Evolutionary conservation across 2,329 filamentous ascomycete species (phyloP), one percentile per base, ranked within the genome.

Genomic region (Aspergillus tubingensis): DNA sequence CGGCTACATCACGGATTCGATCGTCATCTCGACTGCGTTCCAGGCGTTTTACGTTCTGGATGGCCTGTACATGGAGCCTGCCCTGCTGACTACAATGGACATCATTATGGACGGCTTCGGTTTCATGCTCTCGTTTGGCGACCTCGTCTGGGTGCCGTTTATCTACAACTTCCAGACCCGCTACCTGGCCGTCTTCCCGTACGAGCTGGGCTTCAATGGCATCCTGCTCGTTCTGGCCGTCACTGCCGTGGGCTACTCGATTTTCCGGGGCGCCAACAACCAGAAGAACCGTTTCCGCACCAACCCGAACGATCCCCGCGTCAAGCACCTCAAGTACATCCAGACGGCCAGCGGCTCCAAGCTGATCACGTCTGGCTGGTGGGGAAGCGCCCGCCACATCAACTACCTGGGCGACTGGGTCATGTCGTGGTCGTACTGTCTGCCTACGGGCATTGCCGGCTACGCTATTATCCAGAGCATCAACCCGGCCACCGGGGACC

Each of bases 341-440:
- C 82, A 95, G 79, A 98, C 94, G 8, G 87, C 88, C 71, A 83
- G 86, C 2, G 94, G 94, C 54, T 92, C 90, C 60, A 90, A 88
- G 68, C 85, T 97, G 30, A 83, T 97, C 65, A 87, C 88, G 3
- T 89, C 90, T 0, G 94, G 94, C 58, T 98, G 94, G 94, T 97
- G 94, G 94, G 94, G 94, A 47, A 82, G 86, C 21, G 90, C 93
- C 0, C 87, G 94, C 44, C 94, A 98, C 78, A 94, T 97, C 83
- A 98, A 97, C 81, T 97, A 98, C 78, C 79, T 96, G 1, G 94
- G 93, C 55, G 94, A 98, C 79, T 97, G 93, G 93, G 83, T 95
- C 66, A 93, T 96, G 86, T 86, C 89, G 8, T 97, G 92, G 91
- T 87, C 92, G 0, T 97, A 95, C 78, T 91, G 88, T 66, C 82